Conservation (phyloP, 495 filamentous ascomycete genomes). For the Penicillium silybi region DNA sequence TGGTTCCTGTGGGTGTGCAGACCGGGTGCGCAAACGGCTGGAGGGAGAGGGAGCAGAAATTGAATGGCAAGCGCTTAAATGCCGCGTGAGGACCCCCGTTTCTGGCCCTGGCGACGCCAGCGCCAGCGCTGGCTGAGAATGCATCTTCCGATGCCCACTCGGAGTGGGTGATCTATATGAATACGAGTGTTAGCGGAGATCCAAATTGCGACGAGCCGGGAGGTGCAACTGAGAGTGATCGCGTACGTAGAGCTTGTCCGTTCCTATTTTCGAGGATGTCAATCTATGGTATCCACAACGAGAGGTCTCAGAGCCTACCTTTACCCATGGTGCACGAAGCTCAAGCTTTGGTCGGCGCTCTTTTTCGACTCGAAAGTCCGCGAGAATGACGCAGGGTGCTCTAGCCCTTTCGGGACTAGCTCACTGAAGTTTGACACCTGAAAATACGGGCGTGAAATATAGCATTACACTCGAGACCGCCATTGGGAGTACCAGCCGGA, state of each 20-base stretch:
- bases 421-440: background rate
- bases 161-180: slow-evolving; percentile 74
- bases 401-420: slow-evolving; percentile 25
- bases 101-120: slow-evolving; percentile 52
- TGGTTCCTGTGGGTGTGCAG: slow-evolving; percentile 71
- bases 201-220: slow-evolving; percentile 11
- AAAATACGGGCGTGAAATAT: background rate
- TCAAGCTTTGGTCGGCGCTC: slow-evolving; percentile 5
- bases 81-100: slow-evolving; percentile 53
- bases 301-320: slow-evolving; percentile 36
- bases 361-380: slow-evolving; percentile 5
- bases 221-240: background rate
- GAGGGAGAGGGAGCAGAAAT: slow-evolving; percentile 93
- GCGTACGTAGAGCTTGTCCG: slow-evolving; percentile 73
- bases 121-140: slow-evolving; percentile 70
- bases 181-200: slow-evolving; percentile 14
- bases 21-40: slow-evolving; percentile 88
- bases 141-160: slow-evolving; percentile 93
- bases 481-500: too few relatives aligned
- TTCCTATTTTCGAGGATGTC: slow-evolving; percentile 38
- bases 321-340: slow-evolving; percentile 49
- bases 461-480: too few relatives aligned
- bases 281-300: background rate
- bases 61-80: slow-evolving; percentile 92
- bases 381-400: slow-evolving; percentile 18